These are phyloP conservation scores for Hymenoscyphus salicellus DNA, from an alignment of 2,329 filamentous ascomycete genomes.

Conservation along the genomic window DNA sequence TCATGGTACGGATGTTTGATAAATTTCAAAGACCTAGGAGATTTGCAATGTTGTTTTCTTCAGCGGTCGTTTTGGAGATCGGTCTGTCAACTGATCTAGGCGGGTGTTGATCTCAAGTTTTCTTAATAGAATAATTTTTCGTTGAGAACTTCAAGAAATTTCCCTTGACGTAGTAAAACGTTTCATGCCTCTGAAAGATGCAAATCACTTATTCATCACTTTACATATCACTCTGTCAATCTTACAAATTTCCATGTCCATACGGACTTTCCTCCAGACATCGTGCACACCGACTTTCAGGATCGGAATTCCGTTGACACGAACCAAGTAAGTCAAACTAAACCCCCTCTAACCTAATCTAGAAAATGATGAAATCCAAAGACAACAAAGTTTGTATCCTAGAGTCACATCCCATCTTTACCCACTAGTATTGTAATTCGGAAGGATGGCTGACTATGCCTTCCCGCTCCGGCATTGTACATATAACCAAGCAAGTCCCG, in stretches of 20 bases:
- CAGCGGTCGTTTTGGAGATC: neutral
- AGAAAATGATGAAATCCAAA: neutral
- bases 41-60: neutral
- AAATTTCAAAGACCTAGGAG: neutral
- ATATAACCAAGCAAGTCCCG: conserved; percentile 2
- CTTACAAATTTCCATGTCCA: neutral
- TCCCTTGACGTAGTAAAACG: neutral
- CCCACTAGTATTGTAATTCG: neutral
- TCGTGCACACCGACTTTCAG: neutral
- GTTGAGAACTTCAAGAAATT: neutral
- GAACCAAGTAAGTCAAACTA: neutral
- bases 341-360: neutral
- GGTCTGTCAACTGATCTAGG: neutral
- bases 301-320: neutral
- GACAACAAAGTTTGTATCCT: neutral
- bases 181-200: neutral
- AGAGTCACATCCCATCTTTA: neutral
- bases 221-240: neutral
- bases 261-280: neutral
- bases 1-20: neutral
- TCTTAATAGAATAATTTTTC: neutral
- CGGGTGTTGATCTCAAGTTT: neutral
- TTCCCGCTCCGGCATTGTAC: neutral
- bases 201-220: neutral
- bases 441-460: conserved; percentile 1